Evolutionary conservation across 75 land plant species (phyloP), one percentile per base, ranked within the genome.

Genomic region (Pinus albicaulis): DNA sequence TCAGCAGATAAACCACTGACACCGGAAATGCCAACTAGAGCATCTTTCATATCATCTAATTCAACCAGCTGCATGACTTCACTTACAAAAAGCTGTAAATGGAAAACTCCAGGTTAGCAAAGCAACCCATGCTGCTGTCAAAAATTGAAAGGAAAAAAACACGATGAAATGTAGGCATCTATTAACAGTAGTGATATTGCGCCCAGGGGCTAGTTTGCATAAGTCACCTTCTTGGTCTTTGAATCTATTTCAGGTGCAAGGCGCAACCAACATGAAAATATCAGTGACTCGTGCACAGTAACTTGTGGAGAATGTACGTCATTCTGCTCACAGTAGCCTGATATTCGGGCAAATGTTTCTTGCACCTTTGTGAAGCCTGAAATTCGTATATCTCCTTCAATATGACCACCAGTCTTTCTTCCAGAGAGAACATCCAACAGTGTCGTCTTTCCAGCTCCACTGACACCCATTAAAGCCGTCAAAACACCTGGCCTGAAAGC

Each of bases 361-460:
- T 93, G 96, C 19, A 76, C 81, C 77, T 94, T 94, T 6, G 94
- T 92, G 76, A 71, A 90, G 13, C 97, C 94, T 2, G 97, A 88
- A 16, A 94, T 92, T 62, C 89, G 81, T 34, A 92, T 82, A 38
- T 94, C 94, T 5, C 97, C 97, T 79, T 94, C 96, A 52, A 91
- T 89, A 74, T 91, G 91, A 59, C 96, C 96, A 16, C 96, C 96
- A 0, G 96, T 93, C 58, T 93, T 93, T 71, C 93, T 76, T 64
- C 93, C 96, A 44, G 96, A 93, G 14, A 93, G 71, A 58, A 93
- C 96, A 81, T 93, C 96, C 96, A 93, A 89, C 56, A 93, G 83
- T 10, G 96, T 93, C 2, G 96, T 92, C 82, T 94, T 94, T 72
- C 97, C 97, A n/a, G 97, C 94, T 5, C 97, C 97, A 82, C 97